Percentiles rank a stretch among this genome's conserved stretches.
These are phyloP conservation scores for Corynascus novoguineensis DNA, from an alignment of 495 filamentous ascomycete species.

Conservation along the genomic window DNA sequence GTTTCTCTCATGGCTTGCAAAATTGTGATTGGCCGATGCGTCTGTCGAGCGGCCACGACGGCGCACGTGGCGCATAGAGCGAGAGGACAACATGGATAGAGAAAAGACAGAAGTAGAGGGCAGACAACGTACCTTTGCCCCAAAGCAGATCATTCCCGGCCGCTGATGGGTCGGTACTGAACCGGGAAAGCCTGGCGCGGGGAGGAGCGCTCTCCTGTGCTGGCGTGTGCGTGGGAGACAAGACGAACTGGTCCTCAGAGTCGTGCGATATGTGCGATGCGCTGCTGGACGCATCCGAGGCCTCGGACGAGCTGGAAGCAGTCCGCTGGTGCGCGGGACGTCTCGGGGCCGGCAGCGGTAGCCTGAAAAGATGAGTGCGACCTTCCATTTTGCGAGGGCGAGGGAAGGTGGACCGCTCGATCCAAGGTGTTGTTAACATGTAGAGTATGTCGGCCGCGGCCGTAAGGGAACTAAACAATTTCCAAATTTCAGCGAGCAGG, in stretches of 20 bases:
- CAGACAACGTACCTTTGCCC: slow-evolving; percentile 5
- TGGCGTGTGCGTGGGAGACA: slow-evolving; percentile 21
- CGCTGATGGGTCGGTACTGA: background rate
- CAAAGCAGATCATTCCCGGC: background rate
- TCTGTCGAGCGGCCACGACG: no score
- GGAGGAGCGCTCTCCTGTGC: slow-evolving; percentile 16
- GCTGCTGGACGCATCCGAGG: slow-evolving; percentile 17
- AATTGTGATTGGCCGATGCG: no score
- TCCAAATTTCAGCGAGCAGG: background rate
- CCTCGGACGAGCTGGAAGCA: slow-evolving; percentile 36
- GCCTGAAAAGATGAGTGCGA: background rate
- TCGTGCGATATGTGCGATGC: slow-evolving; percentile 20
- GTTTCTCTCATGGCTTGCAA: no score
- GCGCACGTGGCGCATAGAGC: no score
- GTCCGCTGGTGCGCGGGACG: slow-evolving; percentile 28
- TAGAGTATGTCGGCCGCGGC: background rate
- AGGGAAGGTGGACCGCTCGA: background rate
- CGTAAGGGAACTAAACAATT: background rate
- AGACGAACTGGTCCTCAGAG: slow-evolving; percentile 24
- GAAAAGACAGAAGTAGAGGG: background rate
- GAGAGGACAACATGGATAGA: background rate
- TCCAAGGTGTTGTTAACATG: background rate
- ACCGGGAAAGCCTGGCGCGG: background rate
- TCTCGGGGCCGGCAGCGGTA: slow-evolving; percentile 6
- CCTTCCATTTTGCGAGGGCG: background rate